Conservation (phyloP, 208 protist genomes). For the Leishmania lainsoni region DNA sequence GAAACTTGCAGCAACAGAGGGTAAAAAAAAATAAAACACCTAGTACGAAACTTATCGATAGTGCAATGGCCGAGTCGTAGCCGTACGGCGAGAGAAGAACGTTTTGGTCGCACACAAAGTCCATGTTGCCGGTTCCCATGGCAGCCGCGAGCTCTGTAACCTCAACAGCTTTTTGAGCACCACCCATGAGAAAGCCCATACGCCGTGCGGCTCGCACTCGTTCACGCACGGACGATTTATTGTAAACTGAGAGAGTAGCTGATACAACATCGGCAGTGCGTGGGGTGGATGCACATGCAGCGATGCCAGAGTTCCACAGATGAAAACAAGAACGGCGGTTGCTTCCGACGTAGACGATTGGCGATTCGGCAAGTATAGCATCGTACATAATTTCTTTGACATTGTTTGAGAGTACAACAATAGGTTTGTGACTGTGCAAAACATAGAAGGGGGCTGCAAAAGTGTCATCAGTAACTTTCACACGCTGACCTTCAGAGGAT, state of each 20-base stretch:
- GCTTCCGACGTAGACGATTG: slow-evolving; percentile 10
- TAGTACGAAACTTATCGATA: slow-evolving; percentile 15
- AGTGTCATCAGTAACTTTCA: slow-evolving; percentile 4
- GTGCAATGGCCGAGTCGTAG: not conserved
- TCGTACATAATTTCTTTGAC: slow-evolving; percentile 5
- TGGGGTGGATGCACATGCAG: not conserved
- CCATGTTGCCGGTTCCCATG: slow-evolving; percentile 20
- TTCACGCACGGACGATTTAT: slow-evolving; percentile 18
- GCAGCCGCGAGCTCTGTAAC: slow-evolving; percentile 33
- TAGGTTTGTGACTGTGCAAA: not conserved
- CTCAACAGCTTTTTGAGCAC: slow-evolving; percentile 39
- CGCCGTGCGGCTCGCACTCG: slow-evolving; percentile 20
- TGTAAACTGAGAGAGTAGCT: not conserved
- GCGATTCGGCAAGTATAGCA: slow-evolving; percentile 16
- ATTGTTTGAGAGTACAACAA: slow-evolving; percentile 11
- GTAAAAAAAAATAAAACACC: not conserved
- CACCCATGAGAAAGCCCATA: slow-evolving; percentile 47
- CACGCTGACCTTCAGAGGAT: not conserved
- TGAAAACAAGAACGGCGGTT: not conserved
- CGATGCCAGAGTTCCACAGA: not conserved
- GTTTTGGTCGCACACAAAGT: slow-evolving; percentile 20
- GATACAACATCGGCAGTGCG: not conserved
- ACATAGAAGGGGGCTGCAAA: not conserved
- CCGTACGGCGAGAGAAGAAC: slow-evolving; percentile 14
- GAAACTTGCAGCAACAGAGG: not conserved